phyloP scores from a whole-genome alignment of 768 basidiomycete species.

The Rhodotorula babjevae region DNA sequence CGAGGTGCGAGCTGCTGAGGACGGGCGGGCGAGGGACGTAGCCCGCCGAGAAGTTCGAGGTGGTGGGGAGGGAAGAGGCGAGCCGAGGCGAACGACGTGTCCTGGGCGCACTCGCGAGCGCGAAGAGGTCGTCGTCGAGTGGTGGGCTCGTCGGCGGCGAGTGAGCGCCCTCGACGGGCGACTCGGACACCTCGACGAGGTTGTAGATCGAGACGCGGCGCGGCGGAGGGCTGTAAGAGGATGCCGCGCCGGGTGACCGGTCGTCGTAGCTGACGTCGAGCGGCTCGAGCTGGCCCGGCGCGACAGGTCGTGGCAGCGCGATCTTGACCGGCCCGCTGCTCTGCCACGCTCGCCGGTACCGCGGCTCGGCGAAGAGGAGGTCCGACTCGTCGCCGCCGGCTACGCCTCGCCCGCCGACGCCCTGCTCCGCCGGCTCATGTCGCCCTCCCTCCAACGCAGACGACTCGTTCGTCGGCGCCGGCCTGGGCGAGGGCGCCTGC shows the following conservation, averaged over 20 bases:
- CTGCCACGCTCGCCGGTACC: neutral
- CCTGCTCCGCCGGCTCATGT: neutral
- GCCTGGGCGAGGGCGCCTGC: too few species aligned
- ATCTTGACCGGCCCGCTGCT: too few species aligned
- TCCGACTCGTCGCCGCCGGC: neutral
- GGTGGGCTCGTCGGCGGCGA: neutral
- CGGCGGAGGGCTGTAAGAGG: conserved; percentile 11
- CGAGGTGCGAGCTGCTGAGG: neutral
- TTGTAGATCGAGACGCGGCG: conserved; percentile 1
- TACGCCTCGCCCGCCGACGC: neutral
- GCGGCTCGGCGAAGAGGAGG: neutral
- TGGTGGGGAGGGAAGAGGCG: neutral
- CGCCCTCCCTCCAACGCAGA: too few species aligned
- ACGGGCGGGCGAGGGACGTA: neutral
- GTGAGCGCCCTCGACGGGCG: neutral
- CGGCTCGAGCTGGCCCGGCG: neutral
- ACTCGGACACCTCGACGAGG: neutral
- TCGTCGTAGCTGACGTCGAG: conserved; percentile 14
- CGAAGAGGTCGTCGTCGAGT: neutral
- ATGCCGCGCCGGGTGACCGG: neutral
- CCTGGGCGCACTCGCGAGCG: neutral
- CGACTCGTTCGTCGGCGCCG: too few species aligned
- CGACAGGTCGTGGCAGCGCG: neutral
- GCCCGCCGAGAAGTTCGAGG: neutral
- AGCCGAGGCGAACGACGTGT: neutral